phyloP scores from a whole-genome alignment of 1,139 yeast species.

The Hemisphaericaspora subhashii region DNA sequence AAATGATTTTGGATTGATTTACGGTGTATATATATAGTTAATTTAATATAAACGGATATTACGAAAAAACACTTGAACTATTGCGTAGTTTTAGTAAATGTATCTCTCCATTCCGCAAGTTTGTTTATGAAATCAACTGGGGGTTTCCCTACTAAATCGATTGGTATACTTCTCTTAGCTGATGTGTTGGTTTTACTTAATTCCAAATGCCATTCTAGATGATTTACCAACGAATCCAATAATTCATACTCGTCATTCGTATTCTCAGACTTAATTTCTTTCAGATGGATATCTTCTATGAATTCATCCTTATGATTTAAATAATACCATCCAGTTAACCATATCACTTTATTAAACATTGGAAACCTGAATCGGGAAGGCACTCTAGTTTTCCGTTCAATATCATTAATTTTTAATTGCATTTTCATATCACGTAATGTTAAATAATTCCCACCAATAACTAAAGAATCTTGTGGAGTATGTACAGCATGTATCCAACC shows the following conservation, averaged over 20 bases:
- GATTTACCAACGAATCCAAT: slow-evolving; percentile 17
- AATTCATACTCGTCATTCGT: slow-evolving; percentile 6
- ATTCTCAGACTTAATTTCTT: slow-evolving; percentile 3
- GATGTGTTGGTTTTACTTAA: slow-evolving; percentile 26
- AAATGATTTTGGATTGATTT: background rate
- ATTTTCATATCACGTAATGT: slow-evolving; percentile 61
- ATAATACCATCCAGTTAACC: slow-evolving; percentile 59
- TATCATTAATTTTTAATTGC: slow-evolving; percentile 59
- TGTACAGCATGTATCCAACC: slow-evolving; percentile 94
- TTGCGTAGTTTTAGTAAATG: slow-evolving; percentile 1
- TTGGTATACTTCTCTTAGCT: slow-evolving; percentile 33
- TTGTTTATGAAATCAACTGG: slow-evolving; percentile 18
- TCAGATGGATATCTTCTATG: slow-evolving; percentile 17
- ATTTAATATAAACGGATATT: background rate
- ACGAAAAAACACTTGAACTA: too few relatives aligned
- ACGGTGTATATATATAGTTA: slow-evolving; percentile 3
- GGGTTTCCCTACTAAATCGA: slow-evolving; percentile 23
- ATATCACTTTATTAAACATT: slow-evolving; percentile 65
- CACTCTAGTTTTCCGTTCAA: slow-evolving; percentile 71
- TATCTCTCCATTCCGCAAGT: slow-evolving; percentile 21
- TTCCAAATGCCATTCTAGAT: slow-evolving; percentile 26
- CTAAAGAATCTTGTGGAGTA: slow-evolving; percentile 78
- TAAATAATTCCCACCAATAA: slow-evolving; percentile 85
- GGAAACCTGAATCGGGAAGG: slow-evolving; percentile 81
- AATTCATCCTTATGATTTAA: slow-evolving; percentile 27